A percentile compares a stretch with the other conserved stretches of the same genome.
phyloP scores from a whole-genome alignment of 2,329 filamentous ascomycete species.

The Pseudopithomyces maydicus region DNA sequence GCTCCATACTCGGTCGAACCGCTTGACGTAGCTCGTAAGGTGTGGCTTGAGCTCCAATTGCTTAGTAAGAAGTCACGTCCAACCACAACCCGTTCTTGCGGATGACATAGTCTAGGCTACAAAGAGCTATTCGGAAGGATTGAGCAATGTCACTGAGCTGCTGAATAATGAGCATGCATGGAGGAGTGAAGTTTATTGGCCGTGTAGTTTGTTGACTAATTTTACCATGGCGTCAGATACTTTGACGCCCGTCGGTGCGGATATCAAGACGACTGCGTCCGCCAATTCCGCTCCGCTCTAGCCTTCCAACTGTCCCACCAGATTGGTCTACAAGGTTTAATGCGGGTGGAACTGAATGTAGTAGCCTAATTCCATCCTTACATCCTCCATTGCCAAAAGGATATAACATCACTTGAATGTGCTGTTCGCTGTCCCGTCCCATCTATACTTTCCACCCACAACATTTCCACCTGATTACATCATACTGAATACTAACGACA shows the following conservation, averaged over 20 bases:
- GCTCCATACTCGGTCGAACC: slow-evolving; percentile 11
- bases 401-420: neutral
- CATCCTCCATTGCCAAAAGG: neutral
- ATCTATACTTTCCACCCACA: neutral
- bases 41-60: slow-evolving; percentile 16
- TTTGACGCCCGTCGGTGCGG: neutral
- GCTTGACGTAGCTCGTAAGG: slow-evolving; percentile 12
- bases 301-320: no score
- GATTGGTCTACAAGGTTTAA: no score
- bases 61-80: neutral
- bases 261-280: neutral
- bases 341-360: no score
- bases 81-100: neutral
- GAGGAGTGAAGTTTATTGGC: neutral
- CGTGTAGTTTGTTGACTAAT: neutral
- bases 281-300: no score
- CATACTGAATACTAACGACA: neutral
- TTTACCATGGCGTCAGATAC: neutral
- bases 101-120: neutral
- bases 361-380: neutral
- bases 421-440: neutral
- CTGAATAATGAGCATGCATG: neutral
- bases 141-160: neutral
- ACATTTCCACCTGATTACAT: neutral
- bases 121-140: neutral